Conservation (phyloP, 169 alveolate genomes). For the Eimeria acervulina region DNA sequence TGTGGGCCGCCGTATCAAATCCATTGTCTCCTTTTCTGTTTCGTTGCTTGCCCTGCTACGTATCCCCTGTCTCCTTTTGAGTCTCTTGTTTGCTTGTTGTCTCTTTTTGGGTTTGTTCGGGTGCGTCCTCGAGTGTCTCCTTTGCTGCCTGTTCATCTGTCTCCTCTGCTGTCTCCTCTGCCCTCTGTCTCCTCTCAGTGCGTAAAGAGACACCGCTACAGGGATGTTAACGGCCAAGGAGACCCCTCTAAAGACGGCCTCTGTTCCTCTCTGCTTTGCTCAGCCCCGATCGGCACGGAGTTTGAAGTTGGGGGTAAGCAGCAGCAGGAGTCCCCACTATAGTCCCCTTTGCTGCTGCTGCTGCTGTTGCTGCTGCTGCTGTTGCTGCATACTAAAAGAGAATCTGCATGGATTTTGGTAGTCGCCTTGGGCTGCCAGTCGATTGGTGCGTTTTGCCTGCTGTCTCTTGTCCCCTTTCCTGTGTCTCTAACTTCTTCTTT, state of each 20-base stretch:
- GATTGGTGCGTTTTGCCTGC: neutral
- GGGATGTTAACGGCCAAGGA: constrained; percentile 19
- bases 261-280: constrained; percentile 46
- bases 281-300: constrained; percentile 63
- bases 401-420: neutral
- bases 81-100: neutral
- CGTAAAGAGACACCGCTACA: constrained; percentile 51
- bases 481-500: neutral
- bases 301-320: constrained; percentile 50
- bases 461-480: neutral
- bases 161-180: neutral
- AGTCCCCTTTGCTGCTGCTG: neutral
- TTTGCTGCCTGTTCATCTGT: neutral
- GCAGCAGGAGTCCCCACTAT: neutral
- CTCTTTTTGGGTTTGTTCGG: neutral
- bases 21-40: neutral
- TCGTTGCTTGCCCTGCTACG: neutral
- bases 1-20: neutral
- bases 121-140: neutral
- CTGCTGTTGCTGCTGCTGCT: constrained; percentile 12
- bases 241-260: constrained; percentile 67
- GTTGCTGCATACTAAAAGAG: neutral
- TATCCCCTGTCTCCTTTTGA: neutral
- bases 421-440: neutral
- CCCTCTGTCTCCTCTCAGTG: constrained; percentile 34